Percentiles rank a stretch among this genome's conserved stretches.
phyloP scores from a whole-genome alignment of 345 rosid species.

The Punica granatum region DNA sequence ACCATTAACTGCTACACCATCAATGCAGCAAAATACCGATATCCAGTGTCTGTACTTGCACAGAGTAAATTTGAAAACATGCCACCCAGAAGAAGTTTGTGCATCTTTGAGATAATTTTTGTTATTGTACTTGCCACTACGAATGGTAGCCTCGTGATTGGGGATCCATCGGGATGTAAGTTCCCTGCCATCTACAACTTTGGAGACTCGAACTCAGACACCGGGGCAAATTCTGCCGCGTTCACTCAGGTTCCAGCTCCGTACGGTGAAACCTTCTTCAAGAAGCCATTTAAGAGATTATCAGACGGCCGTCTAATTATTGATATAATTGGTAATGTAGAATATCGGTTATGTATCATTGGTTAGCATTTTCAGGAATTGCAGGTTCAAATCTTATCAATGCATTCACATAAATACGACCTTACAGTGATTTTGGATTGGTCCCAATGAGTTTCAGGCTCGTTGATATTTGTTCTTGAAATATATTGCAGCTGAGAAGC shows the following conservation, averaged over 20 bases:
- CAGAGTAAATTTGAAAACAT: background rate
- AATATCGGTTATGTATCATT: background rate
- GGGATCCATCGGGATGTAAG: background rate
- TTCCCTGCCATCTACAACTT: slow-evolving; percentile 32
- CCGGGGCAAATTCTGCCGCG: slow-evolving; percentile 42
- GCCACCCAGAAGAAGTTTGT: background rate
- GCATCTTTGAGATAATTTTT: background rate
- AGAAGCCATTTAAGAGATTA: slow-evolving; percentile 43
- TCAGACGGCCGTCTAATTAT: slow-evolving; percentile 61
- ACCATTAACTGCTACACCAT: too few species aligned
- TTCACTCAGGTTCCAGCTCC: slow-evolving; percentile 30
- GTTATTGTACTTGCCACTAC: background rate
- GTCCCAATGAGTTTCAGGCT: too few species aligned
- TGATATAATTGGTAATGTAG: slow-evolving; percentile 45
- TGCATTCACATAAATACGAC: too few species aligned
- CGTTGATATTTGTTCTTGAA: background rate
- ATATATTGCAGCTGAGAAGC: slow-evolving; percentile 40
- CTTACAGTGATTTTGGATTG: too few species aligned
- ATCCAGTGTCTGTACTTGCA: background rate
- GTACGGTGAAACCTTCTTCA: slow-evolving; percentile 39
- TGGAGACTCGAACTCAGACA: slow-evolving; percentile 76
- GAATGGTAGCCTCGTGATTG: background rate
- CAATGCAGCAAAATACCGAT: too few species aligned
- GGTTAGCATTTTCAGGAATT: too few species aligned
- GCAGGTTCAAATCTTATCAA: too few species aligned